Conservation (phyloP, 202 grass and related monocot species). For the Dendrocalamus latiflorus region DNA sequence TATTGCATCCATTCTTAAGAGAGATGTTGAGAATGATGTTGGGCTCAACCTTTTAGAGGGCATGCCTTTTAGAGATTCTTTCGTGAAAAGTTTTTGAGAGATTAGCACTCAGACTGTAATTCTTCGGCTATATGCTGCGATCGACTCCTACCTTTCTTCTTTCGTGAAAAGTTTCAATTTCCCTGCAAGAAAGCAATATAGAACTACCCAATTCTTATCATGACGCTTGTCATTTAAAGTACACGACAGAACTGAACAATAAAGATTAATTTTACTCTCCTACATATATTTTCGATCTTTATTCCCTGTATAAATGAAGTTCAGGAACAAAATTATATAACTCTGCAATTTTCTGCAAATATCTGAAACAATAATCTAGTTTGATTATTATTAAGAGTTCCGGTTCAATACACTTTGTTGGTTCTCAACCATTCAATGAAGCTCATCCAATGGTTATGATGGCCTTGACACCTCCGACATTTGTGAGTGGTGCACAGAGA, state of each 20-base stretch:
- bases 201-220: not conserved
- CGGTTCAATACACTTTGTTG: too few relatives aligned
- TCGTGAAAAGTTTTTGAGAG: not conserved
- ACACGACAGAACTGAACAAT: not conserved
- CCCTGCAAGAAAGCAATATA: not conserved
- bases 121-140: not conserved
- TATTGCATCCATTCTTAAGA: not conserved
- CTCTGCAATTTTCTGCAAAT: not conserved
- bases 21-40: not conserved
- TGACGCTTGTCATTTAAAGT: not conserved
- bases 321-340: not conserved
- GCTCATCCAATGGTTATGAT: too few relatives aligned
- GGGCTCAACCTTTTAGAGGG: not conserved
- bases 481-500: too few relatives aligned
- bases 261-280: not conserved
- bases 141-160: not conserved
- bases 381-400: not conserved
- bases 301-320: not conserved
- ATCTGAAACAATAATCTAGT: not conserved
- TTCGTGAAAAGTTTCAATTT: not conserved
- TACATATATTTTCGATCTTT: not conserved
- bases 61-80: too few relatives aligned
- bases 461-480: too few relatives aligned
- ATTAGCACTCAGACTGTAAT: not conserved
- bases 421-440: too few relatives aligned